Evolutionary conservation across 768 basidiomycete species (phyloP).

Genomic region (Asterophora lycoperdoides): DNA sequence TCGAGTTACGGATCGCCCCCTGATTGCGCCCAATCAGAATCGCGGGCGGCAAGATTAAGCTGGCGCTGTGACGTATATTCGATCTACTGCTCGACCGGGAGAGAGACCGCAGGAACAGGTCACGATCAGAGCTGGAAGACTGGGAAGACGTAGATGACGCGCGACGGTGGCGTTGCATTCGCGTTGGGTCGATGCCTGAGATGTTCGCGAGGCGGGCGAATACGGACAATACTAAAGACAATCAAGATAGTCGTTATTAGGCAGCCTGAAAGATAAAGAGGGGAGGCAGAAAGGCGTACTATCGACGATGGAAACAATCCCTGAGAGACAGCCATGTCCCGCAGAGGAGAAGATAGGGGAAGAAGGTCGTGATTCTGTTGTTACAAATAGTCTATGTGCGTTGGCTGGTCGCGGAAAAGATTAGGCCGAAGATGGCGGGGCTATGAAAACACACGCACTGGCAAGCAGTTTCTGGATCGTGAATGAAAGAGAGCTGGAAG

Average conservation of each 20-base stretch:
- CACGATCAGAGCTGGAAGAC: slow-evolving; percentile 41
- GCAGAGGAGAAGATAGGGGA: slow-evolving; percentile 45
- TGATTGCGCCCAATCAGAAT: slow-evolving; percentile 21
- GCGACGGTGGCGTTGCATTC: slow-evolving; percentile 75
- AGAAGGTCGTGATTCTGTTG: slow-evolving; percentile 51
- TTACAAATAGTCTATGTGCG: slow-evolving; percentile 76
- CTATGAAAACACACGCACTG: slow-evolving; percentile 45
- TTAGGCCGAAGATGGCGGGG: neutral
- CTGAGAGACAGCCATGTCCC: slow-evolving; percentile 50
- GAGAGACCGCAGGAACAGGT: slow-evolving; percentile 33
- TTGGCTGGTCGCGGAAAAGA: slow-evolving; percentile 45
- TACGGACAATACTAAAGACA: slow-evolving; percentile 59
- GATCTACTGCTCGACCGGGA: slow-evolving; percentile 43
- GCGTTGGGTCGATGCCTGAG: slow-evolving; percentile 69
- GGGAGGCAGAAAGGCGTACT: slow-evolving; percentile 39
- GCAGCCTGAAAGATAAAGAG: neutral
- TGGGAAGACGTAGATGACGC: slow-evolving; percentile 70
- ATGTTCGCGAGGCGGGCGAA: slow-evolving; percentile 76
- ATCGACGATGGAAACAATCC: slow-evolving; percentile 81
- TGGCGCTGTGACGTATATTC: slow-evolving; percentile 31
- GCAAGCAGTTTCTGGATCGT: slow-evolving; percentile 80
- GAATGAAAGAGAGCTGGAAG: slow-evolving; percentile 59
- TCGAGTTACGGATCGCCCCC: slow-evolving; percentile 15
- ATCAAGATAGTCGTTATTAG: neutral
- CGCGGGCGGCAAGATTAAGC: slow-evolving; percentile 26